Percentiles rank a stretch among this genome's conserved stretches.
These are phyloP conservation scores for Scorias spongiosa DNA, from an alignment of 2,329 filamentous ascomycete species.

Conservation along the genomic window DNA sequence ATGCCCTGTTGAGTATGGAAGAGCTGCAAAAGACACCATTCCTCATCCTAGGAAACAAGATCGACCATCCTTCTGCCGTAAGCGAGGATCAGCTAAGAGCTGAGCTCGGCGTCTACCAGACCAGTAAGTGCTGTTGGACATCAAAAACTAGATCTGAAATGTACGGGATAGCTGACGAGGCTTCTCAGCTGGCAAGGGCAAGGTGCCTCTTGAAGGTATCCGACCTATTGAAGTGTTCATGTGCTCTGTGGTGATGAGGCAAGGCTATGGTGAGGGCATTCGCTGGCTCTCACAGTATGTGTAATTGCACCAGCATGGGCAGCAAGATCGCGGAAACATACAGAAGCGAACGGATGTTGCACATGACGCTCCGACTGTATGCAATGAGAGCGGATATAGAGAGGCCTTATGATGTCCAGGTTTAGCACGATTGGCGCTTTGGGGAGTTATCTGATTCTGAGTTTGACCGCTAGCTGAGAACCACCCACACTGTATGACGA, in stretches of 20 bases:
- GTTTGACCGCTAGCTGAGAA: too few species aligned
- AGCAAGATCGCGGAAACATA: neutral
- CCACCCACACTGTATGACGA: too few species aligned
- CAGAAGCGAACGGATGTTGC: neutral
- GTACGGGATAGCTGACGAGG: neutral
- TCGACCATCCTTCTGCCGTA: conserved; percentile 90
- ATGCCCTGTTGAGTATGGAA: conserved; percentile 87
- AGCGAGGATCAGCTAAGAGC: conserved; percentile 91
- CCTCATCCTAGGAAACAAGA: conserved; percentile 96
- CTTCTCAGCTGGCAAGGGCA: conserved; percentile 57
- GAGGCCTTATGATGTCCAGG: neutral
- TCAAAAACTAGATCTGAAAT: neutral
- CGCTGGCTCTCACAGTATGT: conserved; percentile 85
- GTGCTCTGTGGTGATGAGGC: conserved; percentile 97
- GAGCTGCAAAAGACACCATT: conserved; percentile 92
- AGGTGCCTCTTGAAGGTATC: conserved; percentile 82
- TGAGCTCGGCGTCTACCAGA: conserved; percentile 87
- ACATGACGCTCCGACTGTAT: too few species aligned
- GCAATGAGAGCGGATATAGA: too few species aligned
- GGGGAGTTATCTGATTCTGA: neutral
- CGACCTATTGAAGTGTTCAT: conserved; percentile 95
- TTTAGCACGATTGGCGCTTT: neutral
- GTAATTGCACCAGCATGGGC: conserved; percentile 29
- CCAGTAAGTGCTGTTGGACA: conserved; percentile 36
- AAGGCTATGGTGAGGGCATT: conserved; percentile 81